Evolutionary conservation across 179 eudicot species (phyloP), one percentile per base, ranked within the genome.

Genomic region (Spinacia oleracea): DNA sequence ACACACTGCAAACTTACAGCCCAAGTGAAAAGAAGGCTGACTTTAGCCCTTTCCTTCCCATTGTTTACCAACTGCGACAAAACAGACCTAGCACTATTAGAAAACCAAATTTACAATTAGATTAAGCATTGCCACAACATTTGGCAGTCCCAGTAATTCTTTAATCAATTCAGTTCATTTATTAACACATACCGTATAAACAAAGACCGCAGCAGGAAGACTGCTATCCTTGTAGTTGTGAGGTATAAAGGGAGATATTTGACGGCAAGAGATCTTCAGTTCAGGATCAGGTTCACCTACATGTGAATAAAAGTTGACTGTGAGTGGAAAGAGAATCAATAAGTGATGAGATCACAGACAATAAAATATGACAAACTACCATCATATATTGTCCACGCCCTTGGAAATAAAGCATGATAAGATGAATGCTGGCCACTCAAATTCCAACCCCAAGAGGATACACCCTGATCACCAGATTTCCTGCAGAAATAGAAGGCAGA

Each of bases 401-500:
- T 87, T 46, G 99, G 99, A 83, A 92, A 96, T 76, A 96, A 78
- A 76, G 98, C 99, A 88, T 96, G 99, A 88, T 96, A 96, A 66
- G 98, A 94, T 29, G 99, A 96, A 82, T 96, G 96, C 82, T 96
- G 99, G 56, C 99, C 99, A 87, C 81, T 88, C 82, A 96, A 87
- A 86, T 96, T 96, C 99, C 99, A 96, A 18, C 97, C 99, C 99
- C 99, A 96, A 23, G 99, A 96, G 79, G 97, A 92, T 81, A 93
- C 84, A 87, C 98, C 99, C 53, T 87, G 86, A 83, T 92, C 93
- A 16, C 86, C 85, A 72, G 87, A 80, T 84, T 92, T 94, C 80
- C 99, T 96, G 90, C 77, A 76, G 72, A 76, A 73, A 38, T 43
- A 80, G 46, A 70, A 43, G 79, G 1, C 50, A 74, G 77, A 71